A percentile compares a stretch with the other conserved stretches of the same genome.
These are phyloP conservation scores for Xylaria sp. DNA, from an alignment of 2,329 filamentous ascomycete genomes.

Conservation along the genomic window DNA sequence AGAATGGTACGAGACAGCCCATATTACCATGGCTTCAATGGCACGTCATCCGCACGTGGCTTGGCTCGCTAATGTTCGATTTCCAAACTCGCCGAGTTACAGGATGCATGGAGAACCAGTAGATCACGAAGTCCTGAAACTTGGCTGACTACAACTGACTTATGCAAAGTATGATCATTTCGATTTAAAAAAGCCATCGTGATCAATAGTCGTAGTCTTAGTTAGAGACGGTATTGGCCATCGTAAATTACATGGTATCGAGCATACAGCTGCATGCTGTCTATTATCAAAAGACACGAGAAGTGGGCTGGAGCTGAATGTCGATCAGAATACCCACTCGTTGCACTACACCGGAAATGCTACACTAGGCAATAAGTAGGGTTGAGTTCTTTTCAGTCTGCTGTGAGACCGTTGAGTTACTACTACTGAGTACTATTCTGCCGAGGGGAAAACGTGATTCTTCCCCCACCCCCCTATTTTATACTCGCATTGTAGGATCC, in stretches of 20 bases:
- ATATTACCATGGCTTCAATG: not conserved
- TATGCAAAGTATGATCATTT: not conserved
- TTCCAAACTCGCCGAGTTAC: constrained; percentile 24
- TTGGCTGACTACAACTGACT: not conserved
- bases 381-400: too few species aligned
- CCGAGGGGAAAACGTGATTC: too few species aligned
- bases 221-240: not conserved
- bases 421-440: too few species aligned
- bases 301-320: constrained; percentile 7
- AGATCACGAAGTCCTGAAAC: constrained; percentile 28
- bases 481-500: too few species aligned
- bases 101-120: constrained; percentile 3
- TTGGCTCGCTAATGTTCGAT: not conserved
- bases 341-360: not conserved
- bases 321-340: constrained; percentile 6
- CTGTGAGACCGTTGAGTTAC: too few species aligned
- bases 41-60: not conserved
- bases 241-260: not conserved
- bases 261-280: not conserved
- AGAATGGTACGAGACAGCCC: not conserved
- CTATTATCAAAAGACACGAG: not conserved
- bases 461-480: too few species aligned
- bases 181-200: not conserved
- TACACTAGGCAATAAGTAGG: too few species aligned
- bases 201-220: not conserved